phyloP scores from a whole-genome alignment of 257 asterid genomes.

The Fraxinus excelsior region DNA sequence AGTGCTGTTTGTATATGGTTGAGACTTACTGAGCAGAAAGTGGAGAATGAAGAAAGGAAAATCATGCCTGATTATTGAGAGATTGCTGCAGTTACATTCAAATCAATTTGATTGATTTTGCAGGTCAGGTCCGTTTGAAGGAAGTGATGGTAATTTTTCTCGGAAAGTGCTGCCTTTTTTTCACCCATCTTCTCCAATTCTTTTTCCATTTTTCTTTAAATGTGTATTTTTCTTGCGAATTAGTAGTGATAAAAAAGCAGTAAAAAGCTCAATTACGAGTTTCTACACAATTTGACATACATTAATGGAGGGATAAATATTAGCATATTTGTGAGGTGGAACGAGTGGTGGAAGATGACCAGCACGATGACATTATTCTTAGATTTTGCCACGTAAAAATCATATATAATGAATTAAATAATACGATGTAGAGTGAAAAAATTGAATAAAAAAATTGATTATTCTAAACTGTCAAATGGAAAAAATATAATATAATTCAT shows the following conservation, averaged over 20 bases:
- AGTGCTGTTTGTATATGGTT: conserved; percentile 88
- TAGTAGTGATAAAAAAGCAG: conserved; percentile 22
- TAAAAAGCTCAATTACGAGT: neutral
- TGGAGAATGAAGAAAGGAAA: conserved; percentile 70
- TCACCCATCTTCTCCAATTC: conserved; percentile 13
- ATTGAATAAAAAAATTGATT: too few relatives aligned
- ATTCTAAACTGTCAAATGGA: too few relatives aligned
- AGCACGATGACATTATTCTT: too few relatives aligned
- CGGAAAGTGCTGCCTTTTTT: conserved; percentile 8
- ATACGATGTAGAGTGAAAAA: too few relatives aligned
- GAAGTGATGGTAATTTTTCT: neutral
- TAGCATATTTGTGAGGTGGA: too few relatives aligned
- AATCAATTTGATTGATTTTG: conserved; percentile 28
- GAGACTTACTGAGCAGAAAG: conserved; percentile 67
- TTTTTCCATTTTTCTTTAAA: neutral
- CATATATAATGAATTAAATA: too few relatives aligned
- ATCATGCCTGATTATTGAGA: conserved; percentile 86
- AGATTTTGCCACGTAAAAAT: too few relatives aligned
- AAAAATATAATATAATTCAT: too few relatives aligned
- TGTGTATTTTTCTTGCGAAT: neutral
- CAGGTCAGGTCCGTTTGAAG: conserved; percentile 29
- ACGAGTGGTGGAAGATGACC: too few relatives aligned
- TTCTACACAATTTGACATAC: too few relatives aligned
- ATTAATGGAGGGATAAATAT: too few relatives aligned
- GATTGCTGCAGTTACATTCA: neutral